These are phyloP conservation scores for Spizellomyces punctatus DNA, from an alignment of 192 early-diverging fungal species.

Conservation along the genomic window DNA sequence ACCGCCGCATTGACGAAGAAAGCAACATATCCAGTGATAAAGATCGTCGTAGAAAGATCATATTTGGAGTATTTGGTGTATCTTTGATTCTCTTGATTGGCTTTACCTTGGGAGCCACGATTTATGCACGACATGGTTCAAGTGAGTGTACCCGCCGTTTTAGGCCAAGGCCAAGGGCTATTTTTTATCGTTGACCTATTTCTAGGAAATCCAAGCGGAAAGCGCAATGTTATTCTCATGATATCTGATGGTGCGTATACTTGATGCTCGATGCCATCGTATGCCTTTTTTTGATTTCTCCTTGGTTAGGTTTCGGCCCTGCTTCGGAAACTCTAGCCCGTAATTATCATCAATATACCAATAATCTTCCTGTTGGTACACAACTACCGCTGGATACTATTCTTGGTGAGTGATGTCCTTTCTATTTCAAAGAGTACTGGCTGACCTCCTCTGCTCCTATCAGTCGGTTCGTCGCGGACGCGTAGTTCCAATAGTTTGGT, in stretches of 20 bases:
- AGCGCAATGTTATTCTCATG: conserved; percentile 89
- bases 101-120: too few species aligned
- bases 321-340: conserved; percentile 88
- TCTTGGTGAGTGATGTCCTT: conserved; percentile 28
- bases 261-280: too few species aligned
- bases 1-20: too few species aligned
- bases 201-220: background rate
- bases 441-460: conserved; percentile 47
- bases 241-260: conserved; percentile 68
- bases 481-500: conserved; percentile 77
- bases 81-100: too few species aligned
- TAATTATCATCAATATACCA: conserved; percentile 73
- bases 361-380: conserved; percentile 49
- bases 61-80: background rate
- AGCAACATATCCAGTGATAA: too few species aligned
- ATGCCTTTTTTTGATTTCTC: too few species aligned
- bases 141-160: too few species aligned
- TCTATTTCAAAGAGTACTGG: background rate
- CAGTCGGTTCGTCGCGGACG: conserved; percentile 89
- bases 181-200: background rate
- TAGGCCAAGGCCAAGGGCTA: too few species aligned
- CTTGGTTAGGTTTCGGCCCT: conserved; percentile 74
- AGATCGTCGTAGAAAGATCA: background rate
- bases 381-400: conserved; percentile 56
- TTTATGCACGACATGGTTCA: too few species aligned